Percentiles rank a stretch among this genome's conserved stretches.
These are phyloP conservation scores for Zygosaccharomyces sapae DNA, from an alignment of 1,139 yeast genomes.

Conservation along the genomic window DNA sequence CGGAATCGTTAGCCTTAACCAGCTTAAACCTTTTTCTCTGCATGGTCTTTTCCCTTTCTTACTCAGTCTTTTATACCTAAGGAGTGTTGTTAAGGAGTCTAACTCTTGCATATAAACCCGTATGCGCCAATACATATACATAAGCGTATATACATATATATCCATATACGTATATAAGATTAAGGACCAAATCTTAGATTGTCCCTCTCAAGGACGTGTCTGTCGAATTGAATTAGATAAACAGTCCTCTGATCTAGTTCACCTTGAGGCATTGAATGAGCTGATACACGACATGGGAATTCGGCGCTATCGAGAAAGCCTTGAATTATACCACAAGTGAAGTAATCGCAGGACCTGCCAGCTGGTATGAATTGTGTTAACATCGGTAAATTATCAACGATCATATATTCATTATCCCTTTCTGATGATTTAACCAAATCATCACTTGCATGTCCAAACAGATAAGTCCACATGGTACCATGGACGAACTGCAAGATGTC, in stretches of 20 bases:
- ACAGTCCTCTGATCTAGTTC: conserved; percentile 70
- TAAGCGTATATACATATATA: neutral
- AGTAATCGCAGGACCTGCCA: conserved; percentile 33
- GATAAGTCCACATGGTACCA: conserved; percentile 72
- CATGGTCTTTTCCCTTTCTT: conserved; percentile 7
- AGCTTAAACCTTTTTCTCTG: conserved; percentile 13
- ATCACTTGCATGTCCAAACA: conserved; percentile 82
- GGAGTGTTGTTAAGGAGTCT: conserved; percentile 1
- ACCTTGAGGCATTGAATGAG: conserved; percentile 75
- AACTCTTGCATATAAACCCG: conserved; percentile 1
- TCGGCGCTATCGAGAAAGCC: conserved; percentile 80
- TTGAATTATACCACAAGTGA: conserved; percentile 83
- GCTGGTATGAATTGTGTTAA: conserved; percentile 78
- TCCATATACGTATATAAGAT: neutral
- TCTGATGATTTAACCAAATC: conserved; percentile 86
- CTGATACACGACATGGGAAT: conserved; percentile 77
- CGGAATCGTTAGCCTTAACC: conserved; percentile 8
- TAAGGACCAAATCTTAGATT: conserved; percentile 21
- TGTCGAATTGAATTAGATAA: conserved; percentile 72
- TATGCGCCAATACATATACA: conserved; percentile 4
- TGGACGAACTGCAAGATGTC: conserved; percentile 83
- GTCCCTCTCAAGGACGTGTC: conserved; percentile 56
- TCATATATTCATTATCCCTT: conserved; percentile 74
- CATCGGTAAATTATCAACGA: conserved; percentile 76
- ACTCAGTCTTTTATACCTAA: neutral